Evolutionary conservation across 1,284 basidiomycete genomes (phyloP), one percentile per base, ranked within the genome.

Genomic region (Clitocybe nebularis): DNA sequence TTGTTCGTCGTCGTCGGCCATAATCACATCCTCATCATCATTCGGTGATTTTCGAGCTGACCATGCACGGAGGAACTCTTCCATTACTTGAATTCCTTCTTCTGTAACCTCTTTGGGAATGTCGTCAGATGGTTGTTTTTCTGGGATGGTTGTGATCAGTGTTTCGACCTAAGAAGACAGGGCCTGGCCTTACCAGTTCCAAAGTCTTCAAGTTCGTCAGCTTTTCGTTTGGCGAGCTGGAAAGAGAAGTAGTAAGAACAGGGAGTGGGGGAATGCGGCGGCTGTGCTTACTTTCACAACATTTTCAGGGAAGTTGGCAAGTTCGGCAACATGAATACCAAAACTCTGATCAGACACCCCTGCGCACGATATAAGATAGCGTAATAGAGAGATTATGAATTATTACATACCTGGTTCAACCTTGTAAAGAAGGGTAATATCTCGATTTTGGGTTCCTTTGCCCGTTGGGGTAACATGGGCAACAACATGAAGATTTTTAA

Each of bases 271-370:
- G 14, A 20, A n/a, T 16, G 13, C 7, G 19, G 24, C 25, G 20
- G 21, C 13, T 23, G 24, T 22, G 54, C 68, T 51, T 37, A 93
- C 89, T 71, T 86, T 90, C 47, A 98, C 82, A 3, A 99, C 94
- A 48, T 82, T 85, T 43, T 94, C 89, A 0, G 95, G 96, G 66
- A 99, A 99, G 59, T 95, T 92, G 8, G 96, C 95, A 25, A 99
- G 72, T 60, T 95, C 81, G 0, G 96, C 96, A 14, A 99, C 96
- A 54, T 99, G 94, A 34, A 99, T 99, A 66, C 96, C 96, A 57
- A 98, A 97, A 59, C 91, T 94, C 64, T 98, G 95, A 59, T 99
- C 95, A 48, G 90, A 91, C 28, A 93, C 76, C 9, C 89, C 88
- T 79, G 38, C 13, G 9, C 38, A 34, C 11, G 44, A 16, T 6